Base-by-base conservation (phyloP, 176 grass and related monocot genomes). In the Aegilops speltoides region DNA sequence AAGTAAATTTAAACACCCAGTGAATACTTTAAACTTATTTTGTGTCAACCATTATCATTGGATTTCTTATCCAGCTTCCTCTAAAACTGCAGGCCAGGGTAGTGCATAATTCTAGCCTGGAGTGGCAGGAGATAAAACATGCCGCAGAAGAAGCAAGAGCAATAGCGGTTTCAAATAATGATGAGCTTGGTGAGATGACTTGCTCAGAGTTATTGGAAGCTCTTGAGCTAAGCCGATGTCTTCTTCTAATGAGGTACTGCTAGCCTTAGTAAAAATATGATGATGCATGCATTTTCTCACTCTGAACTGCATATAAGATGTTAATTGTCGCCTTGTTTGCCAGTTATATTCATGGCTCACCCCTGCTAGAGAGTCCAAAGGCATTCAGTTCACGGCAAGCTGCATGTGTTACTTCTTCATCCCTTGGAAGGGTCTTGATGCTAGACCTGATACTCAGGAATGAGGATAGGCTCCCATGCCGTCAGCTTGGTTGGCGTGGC, bases 321-420 rank as follows among this genome's bases (percentile, higher is more conserved):
- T 84, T 78, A 89, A 77, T 66, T 87, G 29, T 76, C 69, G 50
- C 41, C 31, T 83, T 87, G 71, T 78, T 73, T 90, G 71, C 29
- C 89, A 98, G 97, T 81, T 98, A 96, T 86, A 81, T 98, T 43
- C 97, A 98, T 91, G 97, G 97, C 3, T 98, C 97, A 31, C 92
- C 97, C 63, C 82, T 96, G 32, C 91, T 96, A 54, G 93, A 98
- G 87, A 92, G 83, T 78, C 86, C 94, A 88, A 94, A 91, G 86
- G 93, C 90, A 83, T 98, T 98, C 86, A 78, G 80, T 69, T 90
- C 88, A 67, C 68, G n/a, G 34, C 86, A 98, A 84, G 88, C 81
- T 72, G 90, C 93, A 19, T 72, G 57, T 56, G 66, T 86, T 36
- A 92, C 91, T 82, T 92, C 92, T 57, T 89, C 86, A 68, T 90